A percentile compares a stretch with the other conserved stretches of the same genome.
Conservation (phyloP, 208 protist species). For the Trypanosoma mega region DNA sequence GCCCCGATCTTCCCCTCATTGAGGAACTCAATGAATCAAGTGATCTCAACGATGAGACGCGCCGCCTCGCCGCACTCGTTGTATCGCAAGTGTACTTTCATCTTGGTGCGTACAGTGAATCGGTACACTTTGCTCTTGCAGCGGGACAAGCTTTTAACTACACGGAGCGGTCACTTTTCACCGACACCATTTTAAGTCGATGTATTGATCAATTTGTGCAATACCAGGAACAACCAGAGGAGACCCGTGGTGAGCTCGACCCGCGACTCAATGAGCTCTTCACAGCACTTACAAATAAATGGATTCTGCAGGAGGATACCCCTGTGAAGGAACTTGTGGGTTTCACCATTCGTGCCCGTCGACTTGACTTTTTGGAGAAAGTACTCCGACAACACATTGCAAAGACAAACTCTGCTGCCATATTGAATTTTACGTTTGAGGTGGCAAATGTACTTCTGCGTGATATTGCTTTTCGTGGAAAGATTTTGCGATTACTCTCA, state of each 20-base stretch:
- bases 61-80: conserved; percentile 88
- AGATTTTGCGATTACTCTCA: conserved; percentile 87
- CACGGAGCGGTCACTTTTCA: conserved; percentile 70
- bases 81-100: conserved; percentile 98
- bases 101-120: conserved; percentile 94
- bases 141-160: conserved; percentile 96
- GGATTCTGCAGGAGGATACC: conserved; percentile 74
- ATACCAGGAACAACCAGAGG: conserved; percentile 61
- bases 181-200: conserved; percentile 90
- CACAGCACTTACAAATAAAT: conserved; percentile 66
- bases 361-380: conserved; percentile 85
- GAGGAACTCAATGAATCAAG: conserved; percentile 78
- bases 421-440: conserved; percentile 92
- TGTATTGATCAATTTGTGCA: conserved; percentile 95
- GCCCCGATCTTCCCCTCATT: conserved; percentile 69
- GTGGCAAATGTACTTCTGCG: conserved; percentile 82
- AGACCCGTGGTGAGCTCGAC: conserved; percentile 43
- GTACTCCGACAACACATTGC: conserved; percentile 68
- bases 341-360: conserved; percentile 84
- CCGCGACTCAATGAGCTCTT: conserved; percentile 86
- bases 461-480: conserved; percentile 80
- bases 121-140: conserved; percentile 94
- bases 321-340: conserved; percentile 87
- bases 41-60: conserved; percentile 54
- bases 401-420: conserved; percentile 63